phyloP scores from a whole-genome alignment of 345 rosid species.

The Euclidium syriacum region DNA sequence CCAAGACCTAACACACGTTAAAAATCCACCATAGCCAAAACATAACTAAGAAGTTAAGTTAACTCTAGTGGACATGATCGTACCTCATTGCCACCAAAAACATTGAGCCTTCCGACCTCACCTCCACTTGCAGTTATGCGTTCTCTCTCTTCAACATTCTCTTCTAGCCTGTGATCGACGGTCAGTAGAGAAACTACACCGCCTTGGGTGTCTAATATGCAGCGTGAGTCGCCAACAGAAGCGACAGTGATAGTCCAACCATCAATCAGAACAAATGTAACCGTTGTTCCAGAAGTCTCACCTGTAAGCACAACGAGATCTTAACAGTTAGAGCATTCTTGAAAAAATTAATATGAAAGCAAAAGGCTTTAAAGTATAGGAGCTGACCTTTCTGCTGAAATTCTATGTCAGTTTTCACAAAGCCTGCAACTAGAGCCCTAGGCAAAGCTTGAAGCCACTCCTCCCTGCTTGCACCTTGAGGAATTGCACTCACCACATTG shows the following conservation, averaged over 20 bases:
- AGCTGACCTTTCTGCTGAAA: conserved; percentile 85
- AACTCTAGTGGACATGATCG: neutral
- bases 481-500: conserved; percentile 92
- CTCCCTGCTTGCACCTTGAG: conserved; percentile 61
- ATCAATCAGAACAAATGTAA: conserved; percentile 91
- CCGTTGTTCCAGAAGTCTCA: conserved; percentile 98
- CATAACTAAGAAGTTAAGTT: neutral
- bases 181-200: conserved; percentile 94
- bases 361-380: neutral
- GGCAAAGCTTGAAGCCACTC: conserved; percentile 99
- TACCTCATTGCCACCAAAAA: conserved; percentile 98
- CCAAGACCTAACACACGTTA: neutral
- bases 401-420: conserved; percentile 97
- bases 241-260: conserved; percentile 99
- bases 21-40: neutral
- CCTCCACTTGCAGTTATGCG: conserved; percentile 99
- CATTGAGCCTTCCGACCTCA: conserved; percentile 97
- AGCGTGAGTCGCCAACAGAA: conserved; percentile 98
- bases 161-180: conserved; percentile 97
- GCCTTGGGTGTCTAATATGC: conserved; percentile 95
- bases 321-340: conserved; percentile 19
- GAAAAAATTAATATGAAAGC: neutral
- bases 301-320: conserved; percentile 47
- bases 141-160: conserved; percentile 96
- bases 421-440: conserved; percentile 93